Conservation (phyloP, 176 grass and related monocot species). For the Puya raimondii region DNA sequence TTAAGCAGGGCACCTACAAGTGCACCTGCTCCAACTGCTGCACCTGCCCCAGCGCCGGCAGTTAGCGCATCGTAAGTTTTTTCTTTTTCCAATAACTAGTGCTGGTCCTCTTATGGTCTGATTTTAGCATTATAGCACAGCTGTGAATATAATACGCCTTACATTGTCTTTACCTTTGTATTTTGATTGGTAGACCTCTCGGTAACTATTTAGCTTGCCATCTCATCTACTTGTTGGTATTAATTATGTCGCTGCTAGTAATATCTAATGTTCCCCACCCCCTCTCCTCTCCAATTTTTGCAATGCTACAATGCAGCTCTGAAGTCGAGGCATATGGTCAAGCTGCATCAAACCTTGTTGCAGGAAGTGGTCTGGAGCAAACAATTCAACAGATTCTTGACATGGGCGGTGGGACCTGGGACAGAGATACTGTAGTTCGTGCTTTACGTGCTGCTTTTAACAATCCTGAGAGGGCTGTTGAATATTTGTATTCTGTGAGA, state of each 20-base stretch:
- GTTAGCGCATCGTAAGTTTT: conserved; percentile 44
- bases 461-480: conserved; percentile 95
- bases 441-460: conserved; percentile 94
- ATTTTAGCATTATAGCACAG: too few species aligned
- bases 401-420: conserved; percentile 95
- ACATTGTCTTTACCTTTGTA: not conserved
- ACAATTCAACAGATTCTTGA: conserved; percentile 85
- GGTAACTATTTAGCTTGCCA: too few species aligned
- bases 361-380: conserved; percentile 60
- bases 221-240: too few species aligned
- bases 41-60: conserved; percentile 33
- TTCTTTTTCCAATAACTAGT: conserved; percentile 5
- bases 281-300: not conserved
- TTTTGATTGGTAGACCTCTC: too few species aligned
- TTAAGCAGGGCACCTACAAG: conserved; percentile 34
- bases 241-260: too few species aligned
- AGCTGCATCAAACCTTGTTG: conserved; percentile 92
- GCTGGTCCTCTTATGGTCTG: not conserved
- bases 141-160: not conserved
- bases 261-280: too few species aligned
- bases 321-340: conserved; percentile 77
- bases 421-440: conserved; percentile 71
- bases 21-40: conserved; percentile 19
- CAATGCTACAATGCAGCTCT: conserved; percentile 16
- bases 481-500: conserved; percentile 95